Conservation (phyloP, 2,329 filamentous ascomycete genomes). For the Ophiocordyceps australis region DNA sequence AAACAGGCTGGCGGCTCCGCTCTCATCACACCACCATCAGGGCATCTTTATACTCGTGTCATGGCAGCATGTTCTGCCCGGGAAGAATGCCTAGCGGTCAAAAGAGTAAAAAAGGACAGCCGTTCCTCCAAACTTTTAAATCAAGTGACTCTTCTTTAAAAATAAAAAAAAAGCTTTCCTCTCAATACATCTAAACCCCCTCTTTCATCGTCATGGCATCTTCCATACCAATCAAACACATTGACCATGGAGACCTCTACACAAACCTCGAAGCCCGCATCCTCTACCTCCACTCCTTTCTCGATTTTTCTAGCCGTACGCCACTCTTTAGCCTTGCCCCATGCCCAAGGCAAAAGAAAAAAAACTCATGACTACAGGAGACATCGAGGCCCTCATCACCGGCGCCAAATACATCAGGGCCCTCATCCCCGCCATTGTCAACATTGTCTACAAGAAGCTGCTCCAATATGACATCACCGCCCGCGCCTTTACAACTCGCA, state of each 20-base stretch:
- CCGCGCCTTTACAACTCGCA: conserved; percentile 48
- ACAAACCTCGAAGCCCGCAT: conserved; percentile 51
- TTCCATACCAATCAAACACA: conserved; percentile 29
- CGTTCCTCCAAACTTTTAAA: neutral
- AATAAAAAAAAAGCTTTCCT: neutral
- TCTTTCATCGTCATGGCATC: conserved; percentile 7
- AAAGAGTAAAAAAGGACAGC: too few relatives aligned
- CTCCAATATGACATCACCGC: conserved; percentile 70
- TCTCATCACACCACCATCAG: too few relatives aligned
- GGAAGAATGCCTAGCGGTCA: too few relatives aligned
- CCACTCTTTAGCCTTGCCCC: conserved; percentile 1
- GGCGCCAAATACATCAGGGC: conserved; percentile 63
- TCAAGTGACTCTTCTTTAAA: neutral
- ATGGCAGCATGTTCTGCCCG: too few relatives aligned
- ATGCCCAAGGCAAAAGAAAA: neutral
- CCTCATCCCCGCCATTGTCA: conserved; percentile 68
- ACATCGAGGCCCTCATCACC: conserved; percentile 50
- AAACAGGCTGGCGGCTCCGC: too few relatives aligned
- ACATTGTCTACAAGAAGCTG: conserved; percentile 71
- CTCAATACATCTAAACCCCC: neutral
- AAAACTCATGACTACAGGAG: conserved; percentile 25
- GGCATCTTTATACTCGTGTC: too few relatives aligned
- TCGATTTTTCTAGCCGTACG: conserved; percentile 56
- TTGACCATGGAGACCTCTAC: conserved; percentile 54
- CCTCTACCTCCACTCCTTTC: conserved; percentile 55